phyloP scores from a whole-genome alignment of 1,139 yeast species.

The Geotrichum aggregatum region DNA sequence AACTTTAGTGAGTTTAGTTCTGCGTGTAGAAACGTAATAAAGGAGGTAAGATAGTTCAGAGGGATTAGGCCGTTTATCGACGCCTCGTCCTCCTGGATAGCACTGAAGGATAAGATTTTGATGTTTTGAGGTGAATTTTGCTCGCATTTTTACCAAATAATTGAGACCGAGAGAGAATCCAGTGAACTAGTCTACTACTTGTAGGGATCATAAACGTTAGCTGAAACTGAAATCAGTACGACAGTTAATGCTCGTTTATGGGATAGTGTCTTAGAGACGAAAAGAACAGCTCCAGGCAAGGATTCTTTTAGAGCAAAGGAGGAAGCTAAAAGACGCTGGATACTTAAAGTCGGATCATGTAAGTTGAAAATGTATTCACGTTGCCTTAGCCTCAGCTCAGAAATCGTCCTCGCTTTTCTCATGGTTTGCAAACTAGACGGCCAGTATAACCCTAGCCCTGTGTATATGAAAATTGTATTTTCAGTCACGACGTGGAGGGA shows the following conservation, averaged over 20 bases:
- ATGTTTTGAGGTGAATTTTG: slow-evolving; percentile 58
- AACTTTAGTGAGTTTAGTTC: slow-evolving; percentile 84
- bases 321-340: too few species aligned
- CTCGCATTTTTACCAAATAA: too few species aligned
- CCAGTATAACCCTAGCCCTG: neutral
- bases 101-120: slow-evolving; percentile 86
- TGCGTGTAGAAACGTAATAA: slow-evolving; percentile 87
- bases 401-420: neutral
- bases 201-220: too few species aligned
- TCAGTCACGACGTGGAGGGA: neutral
- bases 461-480: neutral
- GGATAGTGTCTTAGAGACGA: too few species aligned
- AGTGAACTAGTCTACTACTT: neutral
- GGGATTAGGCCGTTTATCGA: slow-evolving; percentile 85
- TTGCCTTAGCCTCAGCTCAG: neutral
- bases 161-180: too few species aligned
- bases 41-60: slow-evolving; percentile 84
- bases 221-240: too few species aligned
- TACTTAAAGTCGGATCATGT: too few species aligned
- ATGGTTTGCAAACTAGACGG: neutral
- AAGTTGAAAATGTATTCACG: too few species aligned
- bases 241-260: too few species aligned
- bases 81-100: slow-evolving; percentile 83
- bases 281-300: too few species aligned
- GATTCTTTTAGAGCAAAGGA: too few species aligned